These are phyloP conservation scores for Crithidia bombi DNA, from an alignment of 208 protist species.

Conservation along the genomic window DNA sequence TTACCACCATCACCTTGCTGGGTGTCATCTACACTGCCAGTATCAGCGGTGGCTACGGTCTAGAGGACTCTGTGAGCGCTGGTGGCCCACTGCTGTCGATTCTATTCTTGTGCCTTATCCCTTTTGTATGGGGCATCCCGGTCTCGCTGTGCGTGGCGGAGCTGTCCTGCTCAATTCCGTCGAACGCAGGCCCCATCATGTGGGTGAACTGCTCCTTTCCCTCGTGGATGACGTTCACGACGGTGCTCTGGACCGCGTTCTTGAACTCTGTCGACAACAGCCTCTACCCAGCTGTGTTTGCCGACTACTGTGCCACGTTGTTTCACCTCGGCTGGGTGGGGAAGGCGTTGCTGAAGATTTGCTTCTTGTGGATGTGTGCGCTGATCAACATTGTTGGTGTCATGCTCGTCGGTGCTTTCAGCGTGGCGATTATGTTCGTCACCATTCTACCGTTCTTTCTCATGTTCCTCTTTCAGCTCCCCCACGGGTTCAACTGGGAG, in stretches of 20 bases:
- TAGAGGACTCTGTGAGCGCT: conserved; percentile 88
- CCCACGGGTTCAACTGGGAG: conserved; percentile 78
- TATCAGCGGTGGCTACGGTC: conserved; percentile 89
- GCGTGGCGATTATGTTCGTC: conserved; percentile 82
- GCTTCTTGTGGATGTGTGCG: conserved; percentile 69
- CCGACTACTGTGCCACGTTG: conserved; percentile 82
- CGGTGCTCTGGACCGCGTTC: conserved; percentile 85
- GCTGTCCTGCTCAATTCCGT: conserved; percentile 85
- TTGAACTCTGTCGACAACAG: conserved; percentile 92
- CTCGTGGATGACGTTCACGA: conserved; percentile 82
- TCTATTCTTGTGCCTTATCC: conserved; percentile 83
- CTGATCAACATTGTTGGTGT: conserved; percentile 84
- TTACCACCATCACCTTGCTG: conserved; percentile 85
- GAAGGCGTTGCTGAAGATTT: conserved; percentile 70
- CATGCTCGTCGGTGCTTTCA: conserved; percentile 72
- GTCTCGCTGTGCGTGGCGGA: conserved; percentile 90
- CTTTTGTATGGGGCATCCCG: conserved; percentile 88
- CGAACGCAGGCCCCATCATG: conserved; percentile 91
- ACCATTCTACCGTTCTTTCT: conserved; percentile 90
- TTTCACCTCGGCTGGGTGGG: conserved; percentile 57
- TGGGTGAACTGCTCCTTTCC: conserved; percentile 92
- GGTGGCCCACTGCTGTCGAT: conserved; percentile 88
- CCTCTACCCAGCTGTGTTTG: conserved; percentile 86
- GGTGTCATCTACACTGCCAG: conserved; percentile 90
- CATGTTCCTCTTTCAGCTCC: conserved; percentile 86